A percentile compares a stretch with the other conserved stretches of the same genome.
phyloP scores from a whole-genome alignment of 345 rosid species.

The Heritiera littoralis region DNA sequence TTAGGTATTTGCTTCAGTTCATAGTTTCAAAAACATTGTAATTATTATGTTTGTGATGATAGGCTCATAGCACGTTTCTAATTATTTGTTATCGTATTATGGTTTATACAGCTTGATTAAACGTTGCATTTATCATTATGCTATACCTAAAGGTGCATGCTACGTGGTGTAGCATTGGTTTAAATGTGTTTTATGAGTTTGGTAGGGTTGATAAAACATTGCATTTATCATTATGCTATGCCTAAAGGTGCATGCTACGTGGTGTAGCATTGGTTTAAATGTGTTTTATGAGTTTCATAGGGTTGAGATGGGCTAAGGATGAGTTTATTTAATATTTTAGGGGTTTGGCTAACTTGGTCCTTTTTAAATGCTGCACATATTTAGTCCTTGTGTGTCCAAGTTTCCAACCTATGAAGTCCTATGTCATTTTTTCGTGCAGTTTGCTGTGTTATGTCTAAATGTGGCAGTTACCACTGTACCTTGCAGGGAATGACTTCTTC shows the following conservation, averaged over 20 bases:
- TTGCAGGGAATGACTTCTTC: constrained; percentile 66
- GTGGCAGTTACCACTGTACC: constrained; percentile 19
- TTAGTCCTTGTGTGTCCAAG: background rate
- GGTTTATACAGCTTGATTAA: background rate
- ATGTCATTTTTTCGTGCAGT: background rate
- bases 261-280: background rate
- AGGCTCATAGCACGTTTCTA: background rate
- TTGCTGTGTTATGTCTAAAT: constrained; percentile 11
- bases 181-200: background rate
- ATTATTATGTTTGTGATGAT: background rate
- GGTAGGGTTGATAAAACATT: background rate
- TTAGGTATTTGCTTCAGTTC: constrained; percentile 7
- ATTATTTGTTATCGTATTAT: background rate
- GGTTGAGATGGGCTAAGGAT: background rate
- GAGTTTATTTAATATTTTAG: constrained; percentile 5
- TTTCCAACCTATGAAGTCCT: background rate
- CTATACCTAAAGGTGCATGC: background rate
- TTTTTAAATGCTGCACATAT: constrained; percentile 5
- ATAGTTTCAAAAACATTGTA: background rate
- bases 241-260: background rate
- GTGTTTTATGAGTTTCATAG: background rate
- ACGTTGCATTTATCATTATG: background rate
- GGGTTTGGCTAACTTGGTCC: background rate
- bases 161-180: constrained; percentile 2
- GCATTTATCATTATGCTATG: background rate